Evolutionary conservation across 306 rosid genomes (phyloP).

Genomic region (Vigna unguiculata): DNA sequence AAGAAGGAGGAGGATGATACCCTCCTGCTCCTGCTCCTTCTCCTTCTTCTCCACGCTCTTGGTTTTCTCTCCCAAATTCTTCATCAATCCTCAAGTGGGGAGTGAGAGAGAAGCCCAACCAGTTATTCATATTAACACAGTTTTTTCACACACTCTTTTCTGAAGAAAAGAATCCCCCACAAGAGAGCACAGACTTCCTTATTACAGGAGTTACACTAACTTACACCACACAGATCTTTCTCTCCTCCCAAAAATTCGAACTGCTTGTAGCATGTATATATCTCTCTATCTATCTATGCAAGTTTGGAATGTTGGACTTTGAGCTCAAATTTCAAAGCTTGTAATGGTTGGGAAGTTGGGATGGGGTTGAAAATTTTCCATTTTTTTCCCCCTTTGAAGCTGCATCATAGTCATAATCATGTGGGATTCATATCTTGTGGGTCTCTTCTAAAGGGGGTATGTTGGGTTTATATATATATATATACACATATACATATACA

Average conservation of each 20-base stretch:
- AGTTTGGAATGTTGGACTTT: conserved; percentile 54
- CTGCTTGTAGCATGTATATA: conserved; percentile 4
- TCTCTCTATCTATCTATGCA: conserved; percentile 50
- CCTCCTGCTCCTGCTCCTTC: conserved; percentile 28
- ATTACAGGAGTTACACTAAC: conserved; percentile 14
- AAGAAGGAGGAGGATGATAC: conserved; percentile 14
- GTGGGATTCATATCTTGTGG: conserved; percentile 56
- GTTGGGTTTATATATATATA: background rate
- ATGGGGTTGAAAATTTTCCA: conserved; percentile 38
- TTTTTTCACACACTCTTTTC: conserved; percentile 18
- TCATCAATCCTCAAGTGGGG: conserved; percentile 92
- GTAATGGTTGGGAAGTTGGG: conserved; percentile 36
- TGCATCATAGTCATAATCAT: conserved; percentile 46
- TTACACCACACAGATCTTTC: conserved; percentile 35
- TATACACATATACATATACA: background rate
- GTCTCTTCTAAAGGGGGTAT: conserved; percentile 15
- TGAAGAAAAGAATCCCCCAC: conserved; percentile 40
- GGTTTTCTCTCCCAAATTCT: conserved; percentile 63
- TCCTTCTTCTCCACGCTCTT: conserved; percentile 49
- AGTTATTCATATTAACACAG: conserved; percentile 69
- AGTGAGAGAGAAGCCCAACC: conserved; percentile 94
- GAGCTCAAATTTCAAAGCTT: conserved; percentile 74
- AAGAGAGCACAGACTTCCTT: conserved; percentile 30
- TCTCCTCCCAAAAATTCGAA: conserved; percentile 43
- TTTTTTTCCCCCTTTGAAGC: conserved; percentile 10